These are phyloP conservation scores for Neopestalotiopsis sp. DNA, from an alignment of 2,329 filamentous ascomycete species.

Conservation along the genomic window DNA sequence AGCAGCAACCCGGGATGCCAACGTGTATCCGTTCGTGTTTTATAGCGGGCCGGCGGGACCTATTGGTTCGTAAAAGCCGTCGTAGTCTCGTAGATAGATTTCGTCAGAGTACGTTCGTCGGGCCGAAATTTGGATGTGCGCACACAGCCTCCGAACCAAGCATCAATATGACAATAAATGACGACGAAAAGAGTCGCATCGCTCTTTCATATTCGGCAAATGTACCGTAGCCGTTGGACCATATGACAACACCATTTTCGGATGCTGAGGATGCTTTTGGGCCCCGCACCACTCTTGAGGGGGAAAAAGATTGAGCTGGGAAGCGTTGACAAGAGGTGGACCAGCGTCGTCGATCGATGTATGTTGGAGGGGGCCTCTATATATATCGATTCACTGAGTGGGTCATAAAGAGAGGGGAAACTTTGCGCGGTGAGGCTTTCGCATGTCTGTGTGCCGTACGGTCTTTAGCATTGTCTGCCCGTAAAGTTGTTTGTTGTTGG, in stretches of 20 bases:
- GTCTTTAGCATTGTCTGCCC: background rate
- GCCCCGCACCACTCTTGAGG: background rate
- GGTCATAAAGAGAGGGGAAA: conserved; percentile 8
- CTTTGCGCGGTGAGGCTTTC: background rate
- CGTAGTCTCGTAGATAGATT: conserved; percentile 1
- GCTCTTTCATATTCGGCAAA: background rate
- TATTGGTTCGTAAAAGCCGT: conserved; percentile 2
- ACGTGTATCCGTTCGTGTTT: background rate
- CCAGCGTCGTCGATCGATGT: conserved; percentile 12
- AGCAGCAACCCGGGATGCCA: background rate
- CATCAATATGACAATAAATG: conserved; percentile 1
- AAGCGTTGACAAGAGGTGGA: conserved; percentile 9
- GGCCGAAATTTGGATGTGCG: conserved; percentile 12
- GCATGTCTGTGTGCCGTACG: background rate
- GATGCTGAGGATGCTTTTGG: background rate
- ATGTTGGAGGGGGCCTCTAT: conserved; percentile 10
- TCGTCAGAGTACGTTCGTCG: background rate
- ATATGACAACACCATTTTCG: background rate
- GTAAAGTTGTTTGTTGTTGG: background rate
- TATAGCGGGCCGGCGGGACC: conserved; percentile 1
- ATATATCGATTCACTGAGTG: conserved; percentile 12
- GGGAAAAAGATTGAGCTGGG: background rate
- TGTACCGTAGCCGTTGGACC: background rate
- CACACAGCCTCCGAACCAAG: conserved; percentile 10
- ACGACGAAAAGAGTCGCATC: conserved; percentile 10